These are phyloP conservation scores for Tillandsia fasciculata DNA, from an alignment of 176 grass and related monocot species.

Conservation along the genomic window DNA sequence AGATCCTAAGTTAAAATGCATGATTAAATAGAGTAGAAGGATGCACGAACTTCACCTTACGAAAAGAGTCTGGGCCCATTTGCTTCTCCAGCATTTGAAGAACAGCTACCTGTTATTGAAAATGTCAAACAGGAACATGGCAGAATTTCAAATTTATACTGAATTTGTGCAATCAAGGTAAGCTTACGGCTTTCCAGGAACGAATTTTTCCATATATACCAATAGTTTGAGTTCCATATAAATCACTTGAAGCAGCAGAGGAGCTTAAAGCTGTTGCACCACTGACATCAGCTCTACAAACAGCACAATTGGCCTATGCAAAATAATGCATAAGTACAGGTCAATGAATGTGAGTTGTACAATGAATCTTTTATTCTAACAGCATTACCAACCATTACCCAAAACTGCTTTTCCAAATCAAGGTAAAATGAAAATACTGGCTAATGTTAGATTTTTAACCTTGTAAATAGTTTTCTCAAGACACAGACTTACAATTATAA, in stretches of 20 bases:
- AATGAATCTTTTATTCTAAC: not conserved
- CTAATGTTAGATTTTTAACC: too few relatives aligned
- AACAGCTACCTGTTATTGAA: slow-evolving; percentile 62
- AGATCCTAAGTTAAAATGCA: slow-evolving; percentile 2
- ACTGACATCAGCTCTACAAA: slow-evolving; percentile 79
- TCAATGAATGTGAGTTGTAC: not conserved
- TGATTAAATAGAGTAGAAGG: not conserved
- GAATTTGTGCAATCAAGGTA: slow-evolving; percentile 7
- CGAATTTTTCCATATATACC: slow-evolving; percentile 93
- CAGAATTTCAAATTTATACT: slow-evolving; percentile 13
- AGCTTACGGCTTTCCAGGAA: slow-evolving; percentile 90
- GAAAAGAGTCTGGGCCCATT: slow-evolving; percentile 89
- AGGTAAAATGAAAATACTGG: too few relatives aligned
- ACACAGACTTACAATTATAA: too few relatives aligned
- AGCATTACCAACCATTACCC: not conserved
- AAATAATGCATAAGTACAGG: not conserved
- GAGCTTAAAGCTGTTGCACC: slow-evolving; percentile 78
- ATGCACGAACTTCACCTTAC: slow-evolving; percentile 45
- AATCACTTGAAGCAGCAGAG: slow-evolving; percentile 68
- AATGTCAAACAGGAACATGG: slow-evolving; percentile 15
- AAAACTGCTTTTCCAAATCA: too few relatives aligned
- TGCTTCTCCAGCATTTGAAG: slow-evolving; percentile 99
- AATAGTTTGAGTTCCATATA: slow-evolving; percentile 89
- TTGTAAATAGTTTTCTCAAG: too few relatives aligned
- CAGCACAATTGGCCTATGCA: slow-evolving; percentile 66